Percentiles rank a stretch among this genome's conserved stretches.
Conservation (phyloP, 306 rosid genomes). For the Delonix regia region DNA sequence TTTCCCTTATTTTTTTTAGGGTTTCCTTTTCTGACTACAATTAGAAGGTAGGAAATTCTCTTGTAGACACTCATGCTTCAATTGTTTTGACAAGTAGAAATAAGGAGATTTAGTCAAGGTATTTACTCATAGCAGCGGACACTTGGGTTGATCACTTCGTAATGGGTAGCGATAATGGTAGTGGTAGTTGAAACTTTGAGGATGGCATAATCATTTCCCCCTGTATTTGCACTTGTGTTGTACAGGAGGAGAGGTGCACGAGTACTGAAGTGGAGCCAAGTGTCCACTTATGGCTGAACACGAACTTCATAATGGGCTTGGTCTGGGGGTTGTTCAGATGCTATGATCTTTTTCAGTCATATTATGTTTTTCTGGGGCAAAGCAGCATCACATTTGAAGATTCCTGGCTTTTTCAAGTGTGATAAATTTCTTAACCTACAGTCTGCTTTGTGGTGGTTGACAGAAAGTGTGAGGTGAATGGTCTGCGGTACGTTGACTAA, state of each 20-base stretch:
- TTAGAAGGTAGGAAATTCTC: constrained; percentile 41
- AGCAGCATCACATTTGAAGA: constrained; percentile 54
- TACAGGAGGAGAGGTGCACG: constrained; percentile 95
- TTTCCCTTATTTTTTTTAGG: background rate
- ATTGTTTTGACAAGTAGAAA: constrained; percentile 58
- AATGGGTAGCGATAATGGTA: constrained; percentile 88
- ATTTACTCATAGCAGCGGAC: constrained; percentile 81
- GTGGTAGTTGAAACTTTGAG: constrained; percentile 92
- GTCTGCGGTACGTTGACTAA: constrained; percentile 50
- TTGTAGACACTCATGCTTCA: constrained; percentile 50
- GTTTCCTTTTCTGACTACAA: constrained; percentile 20
- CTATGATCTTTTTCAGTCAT: constrained; percentile 54
- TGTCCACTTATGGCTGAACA: constrained; percentile 93
- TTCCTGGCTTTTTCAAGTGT: constrained; percentile 50
- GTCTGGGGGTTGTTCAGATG: constrained; percentile 61
- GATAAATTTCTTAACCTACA: constrained; percentile 47
- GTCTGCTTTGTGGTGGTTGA: constrained; percentile 55
- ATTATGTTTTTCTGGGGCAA: constrained; percentile 62
- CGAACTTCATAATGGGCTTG: constrained; percentile 53
- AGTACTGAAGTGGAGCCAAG: constrained; percentile 81
- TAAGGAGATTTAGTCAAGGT: constrained; percentile 64
- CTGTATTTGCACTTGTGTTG: constrained; percentile 99
- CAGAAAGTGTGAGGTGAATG: constrained; percentile 57
- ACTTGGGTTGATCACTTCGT: constrained; percentile 72
- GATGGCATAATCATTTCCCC: constrained; percentile 99